phyloP scores from a whole-genome alignment of 257 asterid genomes.

The Penstemon eatonii region DNA sequence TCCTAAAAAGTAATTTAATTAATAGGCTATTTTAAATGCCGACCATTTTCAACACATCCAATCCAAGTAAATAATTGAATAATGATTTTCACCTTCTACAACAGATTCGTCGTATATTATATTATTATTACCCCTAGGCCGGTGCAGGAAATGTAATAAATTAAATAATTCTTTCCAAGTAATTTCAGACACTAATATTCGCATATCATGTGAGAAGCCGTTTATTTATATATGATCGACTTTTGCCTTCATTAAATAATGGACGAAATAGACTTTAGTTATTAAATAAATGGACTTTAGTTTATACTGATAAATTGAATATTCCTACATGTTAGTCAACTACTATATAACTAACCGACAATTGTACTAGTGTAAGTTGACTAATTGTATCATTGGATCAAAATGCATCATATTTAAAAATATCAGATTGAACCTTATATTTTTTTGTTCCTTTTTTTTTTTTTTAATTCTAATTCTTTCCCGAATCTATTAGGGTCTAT shows the following conservation, averaged over 20 bases:
- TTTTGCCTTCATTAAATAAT: no score
- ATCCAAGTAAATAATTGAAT: no score
- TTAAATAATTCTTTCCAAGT: background rate
- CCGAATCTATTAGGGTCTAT: no score
- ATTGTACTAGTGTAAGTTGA: background rate
- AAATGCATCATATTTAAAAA: background rate
- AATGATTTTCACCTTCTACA: background rate
- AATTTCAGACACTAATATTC: background rate
- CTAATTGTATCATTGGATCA: background rate
- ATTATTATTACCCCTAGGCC: background rate
- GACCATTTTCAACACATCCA: background rate
- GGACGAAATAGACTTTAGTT: background rate
- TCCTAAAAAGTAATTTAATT: no score
- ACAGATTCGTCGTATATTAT: no score
- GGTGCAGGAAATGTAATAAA: background rate
- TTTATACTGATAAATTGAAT: background rate
- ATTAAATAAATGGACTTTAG: background rate
- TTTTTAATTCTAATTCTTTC: no score
- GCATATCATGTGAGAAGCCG: no score
- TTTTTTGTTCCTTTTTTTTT: no score
- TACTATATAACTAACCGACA: slow-evolving; percentile 19
- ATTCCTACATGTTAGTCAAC: background rate
- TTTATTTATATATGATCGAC: no score
- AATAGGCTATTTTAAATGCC: background rate
- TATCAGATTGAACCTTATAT: no score